Conservation (phyloP, 192 early-diverging fungal species). For the Podila clonocystis region DNA sequence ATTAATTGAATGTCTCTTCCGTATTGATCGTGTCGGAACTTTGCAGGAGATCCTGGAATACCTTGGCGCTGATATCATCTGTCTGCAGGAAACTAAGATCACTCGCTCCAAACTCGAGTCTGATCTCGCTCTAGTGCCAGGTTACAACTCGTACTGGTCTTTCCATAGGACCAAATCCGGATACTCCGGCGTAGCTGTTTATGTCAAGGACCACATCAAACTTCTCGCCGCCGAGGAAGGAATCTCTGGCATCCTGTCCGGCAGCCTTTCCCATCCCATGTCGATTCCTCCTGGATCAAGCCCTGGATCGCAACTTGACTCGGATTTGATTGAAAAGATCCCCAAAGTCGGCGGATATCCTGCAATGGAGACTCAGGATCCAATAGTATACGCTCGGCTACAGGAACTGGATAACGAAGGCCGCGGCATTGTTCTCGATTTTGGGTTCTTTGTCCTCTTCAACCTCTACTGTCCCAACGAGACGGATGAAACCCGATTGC, state of each 20-base stretch:
- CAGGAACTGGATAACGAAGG: conserved; percentile 76
- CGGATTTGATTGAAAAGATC: neutral
- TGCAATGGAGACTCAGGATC: neutral
- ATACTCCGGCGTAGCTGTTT: conserved; percentile 79
- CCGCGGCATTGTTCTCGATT: conserved; percentile 75
- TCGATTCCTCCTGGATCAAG: neutral
- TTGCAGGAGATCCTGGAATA: conserved; percentile 54
- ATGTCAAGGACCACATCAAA: conserved; percentile 60
- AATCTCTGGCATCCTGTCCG: conserved; percentile 62
- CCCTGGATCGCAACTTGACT: neutral
- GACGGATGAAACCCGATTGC: conserved; percentile 54
- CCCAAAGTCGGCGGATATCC: conserved; percentile 32
- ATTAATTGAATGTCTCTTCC: no score
- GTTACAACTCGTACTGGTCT: conserved; percentile 80
- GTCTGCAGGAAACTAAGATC: conserved; percentile 85
- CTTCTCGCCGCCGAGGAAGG: conserved; percentile 76
- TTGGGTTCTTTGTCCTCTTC: conserved; percentile 77
- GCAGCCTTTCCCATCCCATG: neutral
- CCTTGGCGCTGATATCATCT: conserved; percentile 67
- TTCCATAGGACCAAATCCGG: conserved; percentile 65
- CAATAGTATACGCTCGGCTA: conserved; percentile 11
- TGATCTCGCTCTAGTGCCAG: conserved; percentile 69
- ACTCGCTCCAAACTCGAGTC: conserved; percentile 63
- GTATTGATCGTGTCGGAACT: neutral
- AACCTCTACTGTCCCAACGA: conserved; percentile 79